phyloP scores from a whole-genome alignment of 2,329 filamentous ascomycete genomes.

The Colletotrichum lini region DNA sequence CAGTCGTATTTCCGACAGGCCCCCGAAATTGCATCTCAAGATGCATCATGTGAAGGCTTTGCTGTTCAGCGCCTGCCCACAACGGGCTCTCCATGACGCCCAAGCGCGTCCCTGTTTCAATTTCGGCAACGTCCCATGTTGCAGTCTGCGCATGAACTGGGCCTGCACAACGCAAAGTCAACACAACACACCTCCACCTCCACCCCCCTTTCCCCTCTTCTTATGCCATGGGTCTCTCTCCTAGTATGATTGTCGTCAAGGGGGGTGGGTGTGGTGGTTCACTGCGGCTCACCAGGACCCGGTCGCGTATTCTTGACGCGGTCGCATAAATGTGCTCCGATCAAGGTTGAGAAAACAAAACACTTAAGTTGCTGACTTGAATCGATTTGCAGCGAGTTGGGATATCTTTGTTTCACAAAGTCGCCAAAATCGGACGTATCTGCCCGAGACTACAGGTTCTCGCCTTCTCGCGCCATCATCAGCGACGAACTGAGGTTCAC shows the following conservation, averaged over 20 bases:
- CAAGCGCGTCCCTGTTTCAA: constrained; percentile 41
- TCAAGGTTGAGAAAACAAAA: constrained; percentile 43
- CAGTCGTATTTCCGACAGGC: constrained; percentile 36
- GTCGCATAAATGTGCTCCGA: constrained; percentile 42
- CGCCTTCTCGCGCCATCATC: constrained; percentile 18
- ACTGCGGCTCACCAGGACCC: constrained; percentile 33
- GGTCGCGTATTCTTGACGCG: constrained; percentile 41
- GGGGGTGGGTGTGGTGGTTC: constrained; percentile 21
- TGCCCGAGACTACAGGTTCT: constrained; percentile 35
- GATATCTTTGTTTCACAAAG: constrained; percentile 42
- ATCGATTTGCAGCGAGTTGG: constrained; percentile 37
- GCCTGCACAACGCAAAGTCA: constrained; percentile 35
- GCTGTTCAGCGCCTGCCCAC: constrained; percentile 36
- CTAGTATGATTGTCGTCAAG: constrained; percentile 38
- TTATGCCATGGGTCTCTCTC: constrained; percentile 1
- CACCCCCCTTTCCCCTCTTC: constrained; percentile 13
- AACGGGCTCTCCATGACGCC: constrained; percentile 34
- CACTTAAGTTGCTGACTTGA: constrained; percentile 43
- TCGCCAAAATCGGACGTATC: constrained; percentile 37
- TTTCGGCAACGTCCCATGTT: constrained; percentile 43
- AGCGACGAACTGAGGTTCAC: constrained; percentile 19
- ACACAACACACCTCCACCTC: not conserved
- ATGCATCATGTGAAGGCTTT: constrained; percentile 42
- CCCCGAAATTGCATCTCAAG: constrained; percentile 40
- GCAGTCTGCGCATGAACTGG: constrained; percentile 41